These are phyloP conservation scores for Knufia petricola DNA, from an alignment of 2,329 filamentous ascomycete species.

Conservation along the genomic window DNA sequence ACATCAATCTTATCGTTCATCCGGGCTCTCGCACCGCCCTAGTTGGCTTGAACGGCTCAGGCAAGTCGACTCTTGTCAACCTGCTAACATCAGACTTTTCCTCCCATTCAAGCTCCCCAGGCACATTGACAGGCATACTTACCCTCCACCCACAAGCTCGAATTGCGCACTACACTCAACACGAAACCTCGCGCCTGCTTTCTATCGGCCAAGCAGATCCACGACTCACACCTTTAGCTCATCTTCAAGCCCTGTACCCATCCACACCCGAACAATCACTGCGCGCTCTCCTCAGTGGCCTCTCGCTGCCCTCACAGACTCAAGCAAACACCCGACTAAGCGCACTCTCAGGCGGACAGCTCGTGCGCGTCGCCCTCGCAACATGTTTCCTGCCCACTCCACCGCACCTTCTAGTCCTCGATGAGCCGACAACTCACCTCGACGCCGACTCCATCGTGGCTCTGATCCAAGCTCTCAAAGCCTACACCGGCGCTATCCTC, in stretches of 20 bases:
- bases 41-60: slow-evolving; percentile 68
- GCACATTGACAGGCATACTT: slow-evolving; percentile 44
- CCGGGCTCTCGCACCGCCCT: slow-evolving; percentile 66
- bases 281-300: slow-evolving; percentile 54
- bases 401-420: slow-evolving; percentile 65
- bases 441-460: slow-evolving; percentile 73
- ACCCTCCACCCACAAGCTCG: slow-evolving; percentile 59
- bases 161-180: slow-evolving; percentile 70
- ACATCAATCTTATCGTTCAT: slow-evolving; percentile 59
- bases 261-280: slow-evolving; percentile 56
- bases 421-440: slow-evolving; percentile 77
- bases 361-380: slow-evolving; percentile 58
- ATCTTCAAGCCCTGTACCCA: slow-evolving; percentile 5
- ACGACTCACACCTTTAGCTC: background rate
- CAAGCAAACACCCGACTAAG: slow-evolving; percentile 63
- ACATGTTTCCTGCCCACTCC: slow-evolving; percentile 53
- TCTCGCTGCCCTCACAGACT: slow-evolving; percentile 60
- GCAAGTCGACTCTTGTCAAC: slow-evolving; percentile 70
- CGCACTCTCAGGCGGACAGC: slow-evolving; percentile 71
- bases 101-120: slow-evolving; percentile 35
- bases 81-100: slow-evolving; percentile 40
- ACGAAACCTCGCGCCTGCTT: slow-evolving; percentile 32
- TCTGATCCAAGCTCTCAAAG: slow-evolving; percentile 54
- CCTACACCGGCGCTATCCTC: slow-evolving; percentile 65
- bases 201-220: background rate